phyloP scores from a whole-genome alignment of 2,329 filamentous ascomycete species.

The Ceratocystis ficicola region DNA sequence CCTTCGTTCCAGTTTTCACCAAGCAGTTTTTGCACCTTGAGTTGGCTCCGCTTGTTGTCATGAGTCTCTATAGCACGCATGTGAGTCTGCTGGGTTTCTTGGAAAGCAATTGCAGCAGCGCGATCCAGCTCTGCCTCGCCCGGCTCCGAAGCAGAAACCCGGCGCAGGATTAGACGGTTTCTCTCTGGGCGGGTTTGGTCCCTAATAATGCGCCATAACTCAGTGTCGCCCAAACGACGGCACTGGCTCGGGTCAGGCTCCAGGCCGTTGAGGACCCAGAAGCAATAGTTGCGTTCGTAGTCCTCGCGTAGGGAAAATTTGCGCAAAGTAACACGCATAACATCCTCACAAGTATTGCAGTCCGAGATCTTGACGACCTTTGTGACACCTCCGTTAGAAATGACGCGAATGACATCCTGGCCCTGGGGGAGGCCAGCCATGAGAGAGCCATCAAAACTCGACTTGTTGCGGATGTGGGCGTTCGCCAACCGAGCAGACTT shows the following conservation, averaged over 20 bases:
- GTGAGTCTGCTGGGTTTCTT: conserved; percentile 69
- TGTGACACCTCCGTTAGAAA: conserved; percentile 80
- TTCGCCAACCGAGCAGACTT: conserved; percentile 16
- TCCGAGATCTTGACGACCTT: conserved; percentile 89
- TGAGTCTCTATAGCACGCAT: conserved; percentile 48
- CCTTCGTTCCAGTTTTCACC: conserved; percentile 76
- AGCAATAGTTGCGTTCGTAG: conserved; percentile 90
- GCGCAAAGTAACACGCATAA: conserved; percentile 75
- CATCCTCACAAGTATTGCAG: conserved; percentile 83
- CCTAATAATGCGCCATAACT: conserved; percentile 83
- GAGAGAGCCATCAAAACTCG: conserved; percentile 72
- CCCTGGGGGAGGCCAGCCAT: conserved; percentile 76
- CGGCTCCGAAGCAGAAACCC: conserved; percentile 85
- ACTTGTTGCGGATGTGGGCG: conserved; percentile 64
- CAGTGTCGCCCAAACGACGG: conserved; percentile 70
- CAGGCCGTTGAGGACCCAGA: conserved; percentile 79
- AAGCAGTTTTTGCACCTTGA: conserved; percentile 79
- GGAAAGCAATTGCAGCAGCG: conserved; percentile 76
- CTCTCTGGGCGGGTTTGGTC: conserved; percentile 75
- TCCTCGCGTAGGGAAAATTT: conserved; percentile 84
- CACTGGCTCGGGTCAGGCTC: conserved; percentile 74
- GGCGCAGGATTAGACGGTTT: conserved; percentile 78
- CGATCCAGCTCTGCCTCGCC: conserved; percentile 75
- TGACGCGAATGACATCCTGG: conserved; percentile 83
- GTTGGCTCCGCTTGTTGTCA: conserved; percentile 61